Evolutionary conservation across 2,329 filamentous ascomycete species (phyloP).

Genomic region (Onygenales sp.): DNA sequence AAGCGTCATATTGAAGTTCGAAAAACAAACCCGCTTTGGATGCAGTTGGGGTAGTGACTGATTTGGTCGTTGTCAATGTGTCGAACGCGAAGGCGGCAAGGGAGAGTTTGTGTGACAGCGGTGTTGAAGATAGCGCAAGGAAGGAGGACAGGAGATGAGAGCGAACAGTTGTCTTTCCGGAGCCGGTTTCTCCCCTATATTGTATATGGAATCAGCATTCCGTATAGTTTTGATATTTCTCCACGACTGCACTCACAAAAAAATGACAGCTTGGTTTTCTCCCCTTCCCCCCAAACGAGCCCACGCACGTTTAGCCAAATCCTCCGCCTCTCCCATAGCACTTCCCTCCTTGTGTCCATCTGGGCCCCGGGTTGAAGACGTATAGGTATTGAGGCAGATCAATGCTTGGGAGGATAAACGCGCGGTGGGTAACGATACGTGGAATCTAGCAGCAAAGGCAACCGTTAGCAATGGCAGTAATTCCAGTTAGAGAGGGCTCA

Average conservation of each 20-base stretch:
- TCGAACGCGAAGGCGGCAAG: slow-evolving; percentile 94
- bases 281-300: slow-evolving; percentile 75
- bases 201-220: slow-evolving; percentile 19
- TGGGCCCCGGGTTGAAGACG: slow-evolving; percentile 73
- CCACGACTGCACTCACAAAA: slow-evolving; percentile 58
- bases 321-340: slow-evolving; percentile 84
- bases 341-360: slow-evolving; percentile 89
- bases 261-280: slow-evolving; percentile 88
- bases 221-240: background rate
- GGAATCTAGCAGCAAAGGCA: slow-evolving; percentile 72
- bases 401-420: slow-evolving; percentile 84
- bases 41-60: slow-evolving; percentile 85
- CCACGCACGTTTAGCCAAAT: slow-evolving; percentile 79
- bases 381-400: slow-evolving; percentile 90
- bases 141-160: slow-evolving; percentile 80
- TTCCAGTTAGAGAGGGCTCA: too few species aligned
- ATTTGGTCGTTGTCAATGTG: slow-evolving; percentile 92
- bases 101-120: slow-evolving; percentile 84
- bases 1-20: slow-evolving; percentile 92
- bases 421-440: slow-evolving; percentile 80
- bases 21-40: slow-evolving; percentile 94
- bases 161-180: slow-evolving; percentile 90
- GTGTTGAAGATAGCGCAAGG: slow-evolving; percentile 82
- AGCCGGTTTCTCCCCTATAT: slow-evolving; percentile 83
- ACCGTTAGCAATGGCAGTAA: slow-evolving; percentile 1